phyloP scores from a whole-genome alignment of 768 basidiomycete species.

The Mycena vitilis region DNA sequence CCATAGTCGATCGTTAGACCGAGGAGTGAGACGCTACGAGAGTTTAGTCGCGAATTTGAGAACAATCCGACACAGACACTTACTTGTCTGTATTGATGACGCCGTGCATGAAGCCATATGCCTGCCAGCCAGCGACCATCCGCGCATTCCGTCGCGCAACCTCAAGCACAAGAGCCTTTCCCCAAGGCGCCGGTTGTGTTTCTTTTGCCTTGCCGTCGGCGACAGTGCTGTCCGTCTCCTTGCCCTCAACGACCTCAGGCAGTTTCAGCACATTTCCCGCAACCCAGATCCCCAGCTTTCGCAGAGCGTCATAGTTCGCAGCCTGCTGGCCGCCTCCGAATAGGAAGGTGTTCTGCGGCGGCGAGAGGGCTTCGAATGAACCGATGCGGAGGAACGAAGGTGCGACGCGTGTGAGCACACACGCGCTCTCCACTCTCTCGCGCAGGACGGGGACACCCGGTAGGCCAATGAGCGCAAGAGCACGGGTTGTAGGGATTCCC shows the following conservation, averaged over 20 bases:
- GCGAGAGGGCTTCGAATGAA: slow-evolving; percentile 87
- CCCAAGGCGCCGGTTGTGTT: slow-evolving; percentile 68
- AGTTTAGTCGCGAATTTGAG: slow-evolving; percentile 26
- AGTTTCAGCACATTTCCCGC: slow-evolving; percentile 67
- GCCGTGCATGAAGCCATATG: slow-evolving; percentile 93
- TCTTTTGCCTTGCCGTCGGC: slow-evolving; percentile 47
- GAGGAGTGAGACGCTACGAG: slow-evolving; percentile 73
- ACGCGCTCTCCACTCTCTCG: slow-evolving; percentile 79
- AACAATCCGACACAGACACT: slow-evolving; percentile 33
- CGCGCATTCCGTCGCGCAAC: slow-evolving; percentile 85
- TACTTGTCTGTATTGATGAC: slow-evolving; percentile 98
- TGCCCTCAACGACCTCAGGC: slow-evolving; percentile 5
- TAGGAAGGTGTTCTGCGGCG: slow-evolving; percentile 71
- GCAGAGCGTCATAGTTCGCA: slow-evolving; percentile 79
- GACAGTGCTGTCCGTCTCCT: background rate
- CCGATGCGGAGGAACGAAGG: slow-evolving; percentile 95
- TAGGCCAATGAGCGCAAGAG: slow-evolving; percentile 82
- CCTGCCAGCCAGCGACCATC: slow-evolving; percentile 98
- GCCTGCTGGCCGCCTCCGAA: slow-evolving; percentile 84
- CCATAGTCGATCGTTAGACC: slow-evolving; percentile 87
- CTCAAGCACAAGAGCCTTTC: slow-evolving; percentile 77
- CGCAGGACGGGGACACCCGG: slow-evolving; percentile 80
- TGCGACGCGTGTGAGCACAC: slow-evolving; percentile 83
- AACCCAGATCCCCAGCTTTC: slow-evolving; percentile 83
- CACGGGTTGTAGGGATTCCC: slow-evolving; percentile 87